phyloP scores from a whole-genome alignment of 768 basidiomycete species.

The Pisolithus microcarpus region DNA sequence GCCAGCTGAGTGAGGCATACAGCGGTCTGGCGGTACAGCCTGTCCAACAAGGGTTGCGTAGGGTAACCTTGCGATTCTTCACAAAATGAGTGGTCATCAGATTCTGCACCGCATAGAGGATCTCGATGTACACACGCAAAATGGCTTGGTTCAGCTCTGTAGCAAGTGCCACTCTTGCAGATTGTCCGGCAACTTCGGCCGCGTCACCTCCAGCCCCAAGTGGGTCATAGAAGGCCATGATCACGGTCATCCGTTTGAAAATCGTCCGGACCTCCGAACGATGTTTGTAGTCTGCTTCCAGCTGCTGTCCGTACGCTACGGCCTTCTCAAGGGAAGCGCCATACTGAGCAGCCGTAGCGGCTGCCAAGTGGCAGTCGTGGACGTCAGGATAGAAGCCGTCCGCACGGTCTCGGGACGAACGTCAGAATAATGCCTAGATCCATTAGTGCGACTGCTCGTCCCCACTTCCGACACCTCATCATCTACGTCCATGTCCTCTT shows the following conservation, averaged over 20 bases:
- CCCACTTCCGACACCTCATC: conserved; percentile 27
- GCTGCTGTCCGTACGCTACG: conserved; percentile 64
- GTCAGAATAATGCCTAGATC: conserved; percentile 16
- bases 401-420: conserved; percentile 26
- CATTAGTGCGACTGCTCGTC: conserved; percentile 7
- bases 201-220: conserved; percentile 57
- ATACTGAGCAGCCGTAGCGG: conserved; percentile 33
- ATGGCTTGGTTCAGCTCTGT: conserved; percentile 79
- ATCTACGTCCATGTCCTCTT: conserved; percentile 49
- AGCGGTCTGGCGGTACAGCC: conserved; percentile 66
- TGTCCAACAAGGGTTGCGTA: conserved; percentile 63
- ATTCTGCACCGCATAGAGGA: neutral
- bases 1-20: conserved; percentile 68
- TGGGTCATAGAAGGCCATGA: conserved; percentile 77
- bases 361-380: conserved; percentile 18
- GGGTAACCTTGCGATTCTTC: conserved; percentile 76
- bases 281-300: conserved; percentile 61
- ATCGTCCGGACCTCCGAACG: conserved; percentile 59
- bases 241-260: conserved; percentile 68
- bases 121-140: conserved; percentile 47
- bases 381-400: conserved; percentile 21
- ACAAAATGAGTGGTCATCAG: conserved; percentile 1
- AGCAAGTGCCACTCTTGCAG: conserved; percentile 57
- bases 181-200: conserved; percentile 61
- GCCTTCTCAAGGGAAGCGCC: conserved; percentile 58